Evolutionary conservation across 192 early-diverging fungal genomes (phyloP), one percentile per base, ranked within the genome.

Genomic region (Phycomyces nitens): DNA sequence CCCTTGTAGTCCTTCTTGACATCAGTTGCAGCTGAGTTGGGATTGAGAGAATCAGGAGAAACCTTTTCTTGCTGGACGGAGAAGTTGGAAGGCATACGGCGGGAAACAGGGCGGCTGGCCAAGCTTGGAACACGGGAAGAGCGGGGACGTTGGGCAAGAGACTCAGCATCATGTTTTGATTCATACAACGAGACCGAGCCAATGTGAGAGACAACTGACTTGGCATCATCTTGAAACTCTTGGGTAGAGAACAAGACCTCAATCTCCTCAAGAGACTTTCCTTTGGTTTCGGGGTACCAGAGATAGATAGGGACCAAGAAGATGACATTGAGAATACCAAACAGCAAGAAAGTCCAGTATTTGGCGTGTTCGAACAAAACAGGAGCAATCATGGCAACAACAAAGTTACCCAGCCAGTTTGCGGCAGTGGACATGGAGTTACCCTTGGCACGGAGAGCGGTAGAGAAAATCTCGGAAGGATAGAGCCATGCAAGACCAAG

Each of bases 231-330:
- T 57, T 67, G 42, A 43, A 61, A n/a, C 10, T 56, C 64, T 26
- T 67, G 57, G 27, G 49, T 49, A 14, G 56, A 63, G 58, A 76
- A 76, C 23, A 76, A 12, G 16, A 76, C 34, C 40, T 68, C 71
- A 27, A 90, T 69, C 55, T 88, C 80, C 47, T 91, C 88, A 12
- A 90, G 75, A 16, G 85, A 88, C 56, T 85, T 75, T 54, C 91
- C 90, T 69, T 88, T 91, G 51, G 90, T 94, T 78, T 95, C 94
- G 5, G 92, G 92, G 16, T 93, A 82, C 53, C 86, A 83, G 22
- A 84, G 68, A 64, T 81, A 87, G 29, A 83, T 75, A 53, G 84
- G 80, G 20, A 64, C 49, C 16, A 81, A 58, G 7, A 79, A 64
- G 20, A 62, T 51, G 40, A 83, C 65, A 67, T 81, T 82, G 39